Evolutionary conservation across 164 flowering plant species (phyloP).

Genomic region (Chimonanthus praecox): DNA sequence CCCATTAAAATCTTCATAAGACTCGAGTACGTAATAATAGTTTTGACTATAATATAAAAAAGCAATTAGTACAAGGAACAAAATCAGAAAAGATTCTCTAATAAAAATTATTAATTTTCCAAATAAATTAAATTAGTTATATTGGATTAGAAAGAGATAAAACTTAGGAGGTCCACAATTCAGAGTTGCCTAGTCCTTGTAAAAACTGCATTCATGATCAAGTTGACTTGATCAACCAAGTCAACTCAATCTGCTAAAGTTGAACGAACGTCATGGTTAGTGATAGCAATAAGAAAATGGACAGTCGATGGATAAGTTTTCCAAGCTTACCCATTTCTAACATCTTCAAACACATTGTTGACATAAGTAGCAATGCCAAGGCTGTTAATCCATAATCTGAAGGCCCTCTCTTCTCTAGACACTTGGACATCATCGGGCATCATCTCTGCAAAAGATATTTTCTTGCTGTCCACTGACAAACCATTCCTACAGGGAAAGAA

Average conservation of each 20-base stretch:
- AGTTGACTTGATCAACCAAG: too few species aligned
- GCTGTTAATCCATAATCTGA: slow-evolving; percentile 86
- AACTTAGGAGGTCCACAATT: too few species aligned
- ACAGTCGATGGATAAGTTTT: background rate
- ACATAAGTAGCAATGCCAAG: slow-evolving; percentile 70
- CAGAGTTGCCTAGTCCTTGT: too few species aligned
- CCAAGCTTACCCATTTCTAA: slow-evolving; percentile 75
- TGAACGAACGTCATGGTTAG: background rate
- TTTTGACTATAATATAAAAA: too few species aligned
- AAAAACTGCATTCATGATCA: too few species aligned
- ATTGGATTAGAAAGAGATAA: too few species aligned
- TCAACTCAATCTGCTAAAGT: too few species aligned
- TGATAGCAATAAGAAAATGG: background rate
- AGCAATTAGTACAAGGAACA: background rate
- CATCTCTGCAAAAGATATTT: slow-evolving; percentile 83
- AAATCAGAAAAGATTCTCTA: too few species aligned
- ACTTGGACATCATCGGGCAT: slow-evolving; percentile 83
- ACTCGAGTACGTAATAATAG: background rate
- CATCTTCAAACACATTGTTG: slow-evolving; percentile 91
- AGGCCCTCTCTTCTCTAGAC: slow-evolving; percentile 88
- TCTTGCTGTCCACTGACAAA: slow-evolving; percentile 59
- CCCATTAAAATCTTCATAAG: background rate
- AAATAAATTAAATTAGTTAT: too few species aligned
- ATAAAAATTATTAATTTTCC: too few species aligned
- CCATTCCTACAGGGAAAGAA: slow-evolving; percentile 59